A percentile compares a stretch with the other conserved stretches of the same genome.
These are phyloP conservation scores for Flaveria bidentis DNA, from an alignment of 129 eudicot species.

Conservation along the genomic window DNA sequence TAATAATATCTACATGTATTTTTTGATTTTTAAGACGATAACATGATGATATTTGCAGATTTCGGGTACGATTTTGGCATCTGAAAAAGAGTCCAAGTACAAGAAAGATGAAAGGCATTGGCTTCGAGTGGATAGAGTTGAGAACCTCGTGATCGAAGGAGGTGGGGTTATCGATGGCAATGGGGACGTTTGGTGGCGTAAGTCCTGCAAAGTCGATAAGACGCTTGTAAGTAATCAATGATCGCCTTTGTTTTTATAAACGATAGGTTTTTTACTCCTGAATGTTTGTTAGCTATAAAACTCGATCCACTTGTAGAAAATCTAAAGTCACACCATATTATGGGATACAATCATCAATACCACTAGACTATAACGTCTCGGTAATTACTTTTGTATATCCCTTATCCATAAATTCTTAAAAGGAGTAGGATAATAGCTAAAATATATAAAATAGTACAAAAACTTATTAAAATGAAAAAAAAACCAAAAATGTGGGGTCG, in stretches of 20 bases:
- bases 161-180: constrained; percentile 75
- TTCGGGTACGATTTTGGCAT: constrained; percentile 58
- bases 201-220: constrained; percentile 68
- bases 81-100: constrained; percentile 49
- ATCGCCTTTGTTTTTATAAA: no score
- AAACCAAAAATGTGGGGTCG: not conserved
- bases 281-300: no score
- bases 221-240: constrained; percentile 39
- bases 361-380: no score
- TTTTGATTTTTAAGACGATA: not conserved
- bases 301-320: no score
- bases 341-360: no score
- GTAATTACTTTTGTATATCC: no score
- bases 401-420: not conserved
- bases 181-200: constrained; percentile 75
- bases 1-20: not conserved
- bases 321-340: no score
- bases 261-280: no score
- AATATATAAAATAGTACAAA: not conserved
- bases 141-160: constrained; percentile 49
- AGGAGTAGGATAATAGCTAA: not conserved
- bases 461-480: not conserved
- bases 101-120: constrained; percentile 53
- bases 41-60: constrained; percentile 41
- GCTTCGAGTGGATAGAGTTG: constrained; percentile 49